Percentiles rank a stretch among this genome's conserved stretches.
These are phyloP conservation scores for Ceratocystiopsis sp. DNA, from an alignment of 2,329 filamentous ascomycete species.

Conservation along the genomic window DNA sequence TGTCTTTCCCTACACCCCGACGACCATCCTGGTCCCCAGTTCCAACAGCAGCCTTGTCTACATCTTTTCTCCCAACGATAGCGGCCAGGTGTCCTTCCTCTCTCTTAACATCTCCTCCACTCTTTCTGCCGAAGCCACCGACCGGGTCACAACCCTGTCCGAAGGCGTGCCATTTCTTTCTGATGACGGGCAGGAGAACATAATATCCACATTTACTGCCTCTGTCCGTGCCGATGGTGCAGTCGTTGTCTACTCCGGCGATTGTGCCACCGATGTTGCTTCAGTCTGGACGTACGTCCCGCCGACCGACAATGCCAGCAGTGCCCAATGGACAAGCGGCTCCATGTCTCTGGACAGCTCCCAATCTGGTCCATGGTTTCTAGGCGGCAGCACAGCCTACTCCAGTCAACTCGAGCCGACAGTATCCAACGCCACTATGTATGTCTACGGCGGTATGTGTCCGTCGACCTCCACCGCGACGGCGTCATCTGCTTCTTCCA, in stretches of 20 bases:
- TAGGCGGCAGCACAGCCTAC: slow-evolving; percentile 47
- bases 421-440: slow-evolving; percentile 39
- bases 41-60: slow-evolving; percentile 38
- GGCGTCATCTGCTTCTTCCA: slow-evolving; percentile 14
- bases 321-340: slow-evolving; percentile 1
- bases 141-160: slow-evolving; percentile 31
- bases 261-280: slow-evolving; percentile 35
- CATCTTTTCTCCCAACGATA: slow-evolving; percentile 43
- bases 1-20: slow-evolving; percentile 59
- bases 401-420: slow-evolving; percentile 39
- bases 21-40: slow-evolving; percentile 46
- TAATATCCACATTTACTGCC: slow-evolving; percentile 45
- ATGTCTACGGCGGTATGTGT: slow-evolving; percentile 86
- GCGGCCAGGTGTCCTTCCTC: slow-evolving; percentile 31
- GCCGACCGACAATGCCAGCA: neutral
- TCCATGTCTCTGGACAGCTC: neutral
- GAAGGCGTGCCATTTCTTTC: slow-evolving; percentile 45
- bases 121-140: slow-evolving; percentile 27
- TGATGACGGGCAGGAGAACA: slow-evolving; percentile 17
- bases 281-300: slow-evolving; percentile 43
- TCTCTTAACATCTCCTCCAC: slow-evolving; percentile 47
- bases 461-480: slow-evolving; percentile 21
- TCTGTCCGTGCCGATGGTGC: slow-evolving; percentile 50
- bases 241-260: slow-evolving; percentile 57
- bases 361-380: slow-evolving; percentile 27